Base-by-base conservation (phyloP, 306 rosid genomes). In the Sophora flavescens region DNA sequence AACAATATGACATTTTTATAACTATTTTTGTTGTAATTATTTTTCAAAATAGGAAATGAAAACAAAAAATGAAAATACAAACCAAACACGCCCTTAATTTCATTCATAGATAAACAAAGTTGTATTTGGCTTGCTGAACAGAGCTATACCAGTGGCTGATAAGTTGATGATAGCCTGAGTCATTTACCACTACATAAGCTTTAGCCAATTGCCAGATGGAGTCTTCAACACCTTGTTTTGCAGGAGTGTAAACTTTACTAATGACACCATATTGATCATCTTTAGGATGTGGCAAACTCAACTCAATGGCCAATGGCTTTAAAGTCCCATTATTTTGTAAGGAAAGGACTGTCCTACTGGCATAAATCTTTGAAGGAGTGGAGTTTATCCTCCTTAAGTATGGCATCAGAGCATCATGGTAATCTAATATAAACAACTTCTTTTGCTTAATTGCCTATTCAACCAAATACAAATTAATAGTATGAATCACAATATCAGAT, bases 131-230 rank as follows among this genome's bases (percentile, higher is more conserved):
- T 82, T 26, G 13, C 15, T 59, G 15, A 33, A 50, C 9, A 58
- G 45, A 41, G 44, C 47, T 70, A 26, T 86, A 93, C 98, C 96
- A 90, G 68, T 94, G 97, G 78, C 90, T 87, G 36, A 90, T 39
- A 15, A 94, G 97, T 28, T 90, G 89, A 83, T 94, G 98, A 70
- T 83, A 75, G 15, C 97, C 97, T 0, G 93, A 85, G 75, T 90
- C 96, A 2, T 89, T 89, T 12, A 88, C 82, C 32, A 76, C 83
- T 9, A 89, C 98, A 68, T 87, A 92, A 75, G 93, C 97, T 80
- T 94, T 92, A 4, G 97, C 98, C 26, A 92, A 52, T 59, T 86
- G 91, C 98, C 98, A 92, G 3, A 86, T 58, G 59, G 89, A 84
- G 35, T 71, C 72, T 68, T 87, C 85, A 39, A 90, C 82, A 10